These are phyloP conservation scores for Solanum lignicaule DNA, from an alignment of 257 asterid genomes.

Conservation along the genomic window DNA sequence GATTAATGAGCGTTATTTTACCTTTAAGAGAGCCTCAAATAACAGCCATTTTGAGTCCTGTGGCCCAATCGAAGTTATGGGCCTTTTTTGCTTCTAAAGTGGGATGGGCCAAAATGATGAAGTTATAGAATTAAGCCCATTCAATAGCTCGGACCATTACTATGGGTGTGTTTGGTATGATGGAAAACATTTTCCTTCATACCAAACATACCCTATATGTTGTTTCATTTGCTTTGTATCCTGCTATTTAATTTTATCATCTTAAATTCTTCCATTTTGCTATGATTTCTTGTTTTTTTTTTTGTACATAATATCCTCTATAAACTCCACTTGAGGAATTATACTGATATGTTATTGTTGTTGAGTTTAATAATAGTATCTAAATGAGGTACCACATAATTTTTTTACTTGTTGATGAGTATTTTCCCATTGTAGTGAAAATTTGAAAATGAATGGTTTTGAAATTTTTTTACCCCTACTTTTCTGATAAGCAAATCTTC, in stretches of 20 bases:
- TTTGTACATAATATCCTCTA: too few species aligned
- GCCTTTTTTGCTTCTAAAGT: background rate
- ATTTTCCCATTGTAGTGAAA: background rate
- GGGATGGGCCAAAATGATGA: background rate
- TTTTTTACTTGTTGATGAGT: background rate
- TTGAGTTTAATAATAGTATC: too few species aligned
- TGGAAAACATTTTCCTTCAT: too few species aligned
- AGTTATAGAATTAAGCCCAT: background rate
- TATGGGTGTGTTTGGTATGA: too few species aligned
- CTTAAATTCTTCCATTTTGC: too few species aligned
- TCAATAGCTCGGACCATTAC: background rate
- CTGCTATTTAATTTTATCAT: too few species aligned
- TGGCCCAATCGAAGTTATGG: background rate
- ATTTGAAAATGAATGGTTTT: background rate
- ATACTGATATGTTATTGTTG: too few species aligned
- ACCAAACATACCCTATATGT: too few species aligned
- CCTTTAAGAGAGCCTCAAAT: background rate
- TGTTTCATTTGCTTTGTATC: too few species aligned
- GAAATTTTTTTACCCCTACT: background rate
- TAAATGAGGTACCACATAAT: background rate
- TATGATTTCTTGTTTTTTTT: too few species aligned
- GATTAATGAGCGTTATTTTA: background rate
- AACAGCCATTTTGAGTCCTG: background rate
- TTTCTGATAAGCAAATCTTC: background rate
- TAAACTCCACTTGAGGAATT: too few species aligned